phyloP scores from a whole-genome alignment of 192 early-diverging fungal genomes.

The Piromyces finnis region DNA sequence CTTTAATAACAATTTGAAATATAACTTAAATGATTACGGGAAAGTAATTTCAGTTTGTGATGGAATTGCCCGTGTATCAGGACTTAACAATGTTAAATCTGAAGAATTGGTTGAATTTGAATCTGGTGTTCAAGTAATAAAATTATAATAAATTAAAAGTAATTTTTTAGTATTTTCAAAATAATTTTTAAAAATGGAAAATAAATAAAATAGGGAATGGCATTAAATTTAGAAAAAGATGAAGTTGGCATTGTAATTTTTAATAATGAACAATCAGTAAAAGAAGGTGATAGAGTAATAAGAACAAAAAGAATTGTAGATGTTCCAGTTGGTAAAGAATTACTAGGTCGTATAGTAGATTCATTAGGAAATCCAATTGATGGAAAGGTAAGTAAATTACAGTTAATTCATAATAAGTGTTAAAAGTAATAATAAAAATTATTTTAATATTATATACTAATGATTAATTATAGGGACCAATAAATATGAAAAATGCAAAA shows the following conservation, averaged over 20 bases:
- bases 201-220: slow-evolving; percentile 77
- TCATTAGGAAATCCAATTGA: slow-evolving; percentile 98
- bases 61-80: slow-evolving; percentile 99
- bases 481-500: slow-evolving; percentile 42
- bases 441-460: background rate
- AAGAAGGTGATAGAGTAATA: slow-evolving; percentile 98
- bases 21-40: slow-evolving; percentile 24
- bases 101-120: slow-evolving; percentile 99
- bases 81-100: slow-evolving; percentile 92
- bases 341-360: slow-evolving; percentile 97
- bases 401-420: no score
- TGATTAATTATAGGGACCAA: slow-evolving; percentile 44
- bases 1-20: background rate
- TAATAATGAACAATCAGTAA: slow-evolving; percentile 99
- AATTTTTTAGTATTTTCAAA: no score
- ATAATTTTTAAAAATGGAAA: no score
- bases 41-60: slow-evolving; percentile 99
- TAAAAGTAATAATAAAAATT: no score
- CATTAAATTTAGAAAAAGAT: slow-evolving; percentile 98
- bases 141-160: no score
- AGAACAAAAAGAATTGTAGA: slow-evolving; percentile 98
- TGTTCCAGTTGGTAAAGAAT: slow-evolving; percentile 85
- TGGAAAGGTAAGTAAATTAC: slow-evolving; percentile 53
- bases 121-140: slow-evolving; percentile 85
- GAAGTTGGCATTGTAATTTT: slow-evolving; percentile 99